Base-by-base conservation (phyloP, 768 basidiomycete genomes). In the Amanita polypyramis region DNA sequence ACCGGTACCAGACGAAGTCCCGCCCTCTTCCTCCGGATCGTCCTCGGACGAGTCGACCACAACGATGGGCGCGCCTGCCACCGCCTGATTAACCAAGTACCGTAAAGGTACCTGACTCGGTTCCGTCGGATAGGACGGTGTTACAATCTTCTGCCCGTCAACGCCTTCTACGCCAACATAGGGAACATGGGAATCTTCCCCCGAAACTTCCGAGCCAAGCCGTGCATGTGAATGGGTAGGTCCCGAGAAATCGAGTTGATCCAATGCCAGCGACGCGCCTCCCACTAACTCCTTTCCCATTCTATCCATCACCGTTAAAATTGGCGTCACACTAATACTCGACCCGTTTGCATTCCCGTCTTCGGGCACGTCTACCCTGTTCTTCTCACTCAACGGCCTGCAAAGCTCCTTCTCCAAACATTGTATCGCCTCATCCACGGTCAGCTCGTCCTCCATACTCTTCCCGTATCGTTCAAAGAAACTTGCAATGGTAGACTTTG, bases 391-490 rank as follows among this genome's bases (percentile, higher is more conserved):
- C 23, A 67, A 65, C 0, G 87, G 83, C 35, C 86, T 74, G 42
- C 78, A 76, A 3, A 97, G 75, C 63, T 93, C 91, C 20, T 71
- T 72, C 64, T 99, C 96, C 11, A 99, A 74, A 58, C 85, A 92
- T 50, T 74, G 70, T n/a, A 95, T 80, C 0, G 79, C 75, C 63
- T 99, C 81, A 21, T 85, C 81, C 12, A 87, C 63, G 0, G 82
- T 83, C 27, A 99, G 66, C 55, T 90, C 83, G 51, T 82, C 93
- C 17, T 71, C 70, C 0, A 81, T 75, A 3, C 72, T 65, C 62
- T 88, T 90, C 49, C 74, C 74, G 56, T 72, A 75, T 5, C 79
- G 74, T 6, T 73, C 76, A 68, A 88, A 97, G 75, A 95, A 97
- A 11, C 74, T 74, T 55, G 85, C 74, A 50, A 96, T 69, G 1